Conservation (phyloP, 805 yeast genomes). For the Candida succiphila region DNA sequence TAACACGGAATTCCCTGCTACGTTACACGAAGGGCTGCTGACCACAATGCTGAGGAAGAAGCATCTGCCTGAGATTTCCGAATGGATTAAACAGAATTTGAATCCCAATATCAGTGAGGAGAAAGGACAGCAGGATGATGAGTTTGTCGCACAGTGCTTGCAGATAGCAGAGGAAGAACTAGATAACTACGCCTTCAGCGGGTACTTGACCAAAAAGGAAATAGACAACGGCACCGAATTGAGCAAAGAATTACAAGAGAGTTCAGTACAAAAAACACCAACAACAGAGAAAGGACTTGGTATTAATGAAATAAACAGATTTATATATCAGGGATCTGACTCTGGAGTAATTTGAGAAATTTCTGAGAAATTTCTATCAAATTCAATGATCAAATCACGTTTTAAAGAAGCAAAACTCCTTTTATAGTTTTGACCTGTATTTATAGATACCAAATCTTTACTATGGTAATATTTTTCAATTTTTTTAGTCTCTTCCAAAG, state of each 20-base stretch:
- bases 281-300: slow-evolving; percentile 13
- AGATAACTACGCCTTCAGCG: slow-evolving; percentile 51
- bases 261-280: slow-evolving; percentile 4
- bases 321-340: slow-evolving; percentile 35
- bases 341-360: slow-evolving; percentile 5
- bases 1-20: slow-evolving; percentile 72
- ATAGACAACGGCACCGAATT: slow-evolving; percentile 17
- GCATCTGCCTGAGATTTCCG: slow-evolving; percentile 81
- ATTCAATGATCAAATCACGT: slow-evolving; percentile 29
- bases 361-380: slow-evolving; percentile 8
- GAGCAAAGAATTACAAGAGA: slow-evolving; percentile 8
- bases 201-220: slow-evolving; percentile 47
- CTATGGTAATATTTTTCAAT: slow-evolving; percentile 6
- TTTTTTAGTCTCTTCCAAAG: too few relatives aligned
- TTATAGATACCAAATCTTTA: slow-evolving; percentile 23
- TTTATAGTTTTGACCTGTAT: slow-evolving; percentile 28
- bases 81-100: slow-evolving; percentile 50
- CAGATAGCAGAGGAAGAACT: slow-evolving; percentile 40
- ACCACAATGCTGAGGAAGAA: slow-evolving; percentile 83
- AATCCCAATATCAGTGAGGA: slow-evolving; percentile 16
- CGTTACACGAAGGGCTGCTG: slow-evolving; percentile 71
- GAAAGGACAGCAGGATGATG: slow-evolving; percentile 36
- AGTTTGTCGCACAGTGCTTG: slow-evolving; percentile 61
- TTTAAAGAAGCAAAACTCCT: slow-evolving; percentile 34
- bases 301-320: slow-evolving; percentile 30